Base-by-base conservation (phyloP, 2,329 filamentous ascomycete genomes). In the Raffaelea arxii region DNA sequence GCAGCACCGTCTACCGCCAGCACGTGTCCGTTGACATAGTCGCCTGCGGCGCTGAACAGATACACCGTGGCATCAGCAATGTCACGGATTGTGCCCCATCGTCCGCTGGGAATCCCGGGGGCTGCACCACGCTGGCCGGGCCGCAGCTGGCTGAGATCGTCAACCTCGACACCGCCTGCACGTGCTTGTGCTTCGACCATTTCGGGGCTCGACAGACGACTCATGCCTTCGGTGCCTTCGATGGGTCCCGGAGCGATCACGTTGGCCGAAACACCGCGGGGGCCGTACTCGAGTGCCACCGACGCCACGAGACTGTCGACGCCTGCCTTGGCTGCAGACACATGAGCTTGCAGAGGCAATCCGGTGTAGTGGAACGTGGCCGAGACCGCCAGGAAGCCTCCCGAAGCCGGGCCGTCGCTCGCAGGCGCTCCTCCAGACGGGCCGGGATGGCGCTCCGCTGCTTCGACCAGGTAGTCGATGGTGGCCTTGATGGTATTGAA, bases 401-500 rank as follows among this genome's bases (percentile, higher is more conserved):
- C 89, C 41, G 86, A 85, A 36, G 82, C 77, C 2, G 75, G 73
- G 23, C 68, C 65, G 1, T 27, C 44, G 1, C 30, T 22, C 7
- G 32, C 24, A 42, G 46, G 45, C 19, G 71, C 44, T 1, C 30
- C 24, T 6, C 25, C 24, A 42, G 46, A 45, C 19, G 71, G 68
- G 49, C 77, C 77, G 2, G 77, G 74, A 54, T 84, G 78, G 18
- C 76, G 77, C 27, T 68, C 65, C 1, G 85, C 82, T n/a, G 88
- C 94, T 56, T 79, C 74, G 12, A 88, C 66, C 3, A 98, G 77
- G 58, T 94, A 76, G 0, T 88, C 87, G 27, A 96, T 69, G 1
- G 88, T 92, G 4, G 91, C 89, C 68, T 97, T 97, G 59, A 95
- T 74, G 3, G 89, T 95, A 69, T 97, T 94, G 69, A 86, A 98